phyloP scores from a whole-genome alignment of 148 eudicot genomes.

The Pouteria glomerata region DNA sequence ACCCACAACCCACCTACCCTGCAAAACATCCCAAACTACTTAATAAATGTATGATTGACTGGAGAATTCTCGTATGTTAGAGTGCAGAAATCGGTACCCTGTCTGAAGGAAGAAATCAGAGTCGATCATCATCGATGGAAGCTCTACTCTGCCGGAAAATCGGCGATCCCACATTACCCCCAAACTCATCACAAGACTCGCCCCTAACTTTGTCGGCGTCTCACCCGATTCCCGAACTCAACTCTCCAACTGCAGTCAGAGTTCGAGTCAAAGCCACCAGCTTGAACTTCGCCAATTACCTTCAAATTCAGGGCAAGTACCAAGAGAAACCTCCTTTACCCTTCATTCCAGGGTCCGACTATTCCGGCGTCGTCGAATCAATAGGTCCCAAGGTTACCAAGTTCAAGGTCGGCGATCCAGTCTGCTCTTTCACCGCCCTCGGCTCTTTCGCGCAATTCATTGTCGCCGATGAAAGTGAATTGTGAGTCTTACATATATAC shows the following conservation, averaged over 20 bases:
- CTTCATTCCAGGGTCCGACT: constrained; percentile 85
- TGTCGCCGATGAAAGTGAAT: constrained; percentile 60
- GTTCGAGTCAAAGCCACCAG: constrained; percentile 71
- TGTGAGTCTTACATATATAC: constrained; percentile 39
- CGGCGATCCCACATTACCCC: constrained; percentile 65
- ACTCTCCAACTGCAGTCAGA: constrained; percentile 47
- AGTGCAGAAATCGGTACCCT: too few relatives aligned
- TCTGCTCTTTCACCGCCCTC: constrained; percentile 47
- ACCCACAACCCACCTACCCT: too few relatives aligned
- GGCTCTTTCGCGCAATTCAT: constrained; percentile 81
- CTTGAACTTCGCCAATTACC: constrained; percentile 82
- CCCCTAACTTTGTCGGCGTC: constrained; percentile 33
- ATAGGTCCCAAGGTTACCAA: constrained; percentile 45
- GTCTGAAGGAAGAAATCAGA: too few relatives aligned
- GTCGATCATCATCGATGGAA: constrained; percentile 49
- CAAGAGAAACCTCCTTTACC: constrained; percentile 77
- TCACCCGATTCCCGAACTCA: constrained; percentile 56
- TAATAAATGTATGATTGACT: too few relatives aligned
- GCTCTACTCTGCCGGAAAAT: constrained; percentile 63
- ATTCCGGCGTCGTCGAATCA: constrained; percentile 62
- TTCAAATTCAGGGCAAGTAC: constrained; percentile 79
- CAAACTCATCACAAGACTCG: constrained; percentile 31
- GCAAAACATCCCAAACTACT: too few relatives aligned
- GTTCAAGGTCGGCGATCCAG: constrained; percentile 70
- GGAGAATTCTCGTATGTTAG: too few relatives aligned